phyloP scores from a whole-genome alignment of 2,329 filamentous ascomycete genomes.

The Chrysosporium keratinophilum region DNA sequence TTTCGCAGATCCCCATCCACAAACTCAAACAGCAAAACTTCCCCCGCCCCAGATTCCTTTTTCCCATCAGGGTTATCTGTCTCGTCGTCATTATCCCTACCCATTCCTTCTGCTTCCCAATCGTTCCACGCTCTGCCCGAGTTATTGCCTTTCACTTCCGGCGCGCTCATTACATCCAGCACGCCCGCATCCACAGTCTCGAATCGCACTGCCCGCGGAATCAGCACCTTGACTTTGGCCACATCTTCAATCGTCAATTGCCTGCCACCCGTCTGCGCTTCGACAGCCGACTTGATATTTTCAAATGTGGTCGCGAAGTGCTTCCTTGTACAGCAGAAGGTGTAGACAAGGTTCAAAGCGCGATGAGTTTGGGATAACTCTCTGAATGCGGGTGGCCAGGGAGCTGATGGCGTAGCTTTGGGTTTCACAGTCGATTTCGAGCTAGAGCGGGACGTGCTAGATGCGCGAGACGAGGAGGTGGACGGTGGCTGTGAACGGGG shows the following conservation, averaged over 20 bases:
- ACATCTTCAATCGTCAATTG: slow-evolving; percentile 66
- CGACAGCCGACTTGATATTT: slow-evolving; percentile 73
- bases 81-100: slow-evolving; percentile 17
- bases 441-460: slow-evolving; percentile 15
- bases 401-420: slow-evolving; percentile 31
- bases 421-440: slow-evolving; percentile 11
- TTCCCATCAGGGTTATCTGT: slow-evolving; percentile 26
- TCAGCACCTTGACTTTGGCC: slow-evolving; percentile 65
- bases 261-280: slow-evolving; percentile 61
- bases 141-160: slow-evolving; percentile 10
- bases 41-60: slow-evolving; percentile 34
- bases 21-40: slow-evolving; percentile 85
- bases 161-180: slow-evolving; percentile 65
- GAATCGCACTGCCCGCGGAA: slow-evolving; percentile 71
- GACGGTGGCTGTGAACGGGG: slow-evolving; percentile 1
- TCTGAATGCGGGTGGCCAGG: slow-evolving; percentile 69
- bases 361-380: slow-evolving; percentile 64
- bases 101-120: slow-evolving; percentile 47
- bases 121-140: slow-evolving; percentile 39
- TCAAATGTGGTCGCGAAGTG: slow-evolving; percentile 87
- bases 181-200: slow-evolving; percentile 74
- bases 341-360: slow-evolving; percentile 85
- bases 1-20: slow-evolving; percentile 82
- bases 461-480: slow-evolving; percentile 7
- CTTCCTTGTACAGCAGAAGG: slow-evolving; percentile 87